Evolutionary conservation across 129 eudicot genomes (phyloP).

Genomic region (Centella asiatica): DNA sequence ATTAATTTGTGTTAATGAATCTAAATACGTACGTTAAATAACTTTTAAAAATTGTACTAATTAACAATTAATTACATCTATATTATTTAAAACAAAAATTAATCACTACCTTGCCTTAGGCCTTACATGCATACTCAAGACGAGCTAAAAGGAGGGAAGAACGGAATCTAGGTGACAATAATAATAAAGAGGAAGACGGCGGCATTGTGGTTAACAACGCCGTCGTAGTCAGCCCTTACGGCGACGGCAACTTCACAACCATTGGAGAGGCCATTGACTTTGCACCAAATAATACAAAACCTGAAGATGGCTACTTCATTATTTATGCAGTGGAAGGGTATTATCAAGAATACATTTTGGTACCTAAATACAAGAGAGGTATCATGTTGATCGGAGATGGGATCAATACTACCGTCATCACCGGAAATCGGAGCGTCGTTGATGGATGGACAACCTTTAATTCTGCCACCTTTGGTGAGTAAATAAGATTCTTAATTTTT

Average conservation of each 20-base stretch:
- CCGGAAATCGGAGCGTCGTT: constrained; percentile 1
- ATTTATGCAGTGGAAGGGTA: constrained; percentile 3
- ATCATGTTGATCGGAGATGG: constrained; percentile 11
- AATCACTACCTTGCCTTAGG: no score
- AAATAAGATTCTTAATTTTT: no score
- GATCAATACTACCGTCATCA: neutral
- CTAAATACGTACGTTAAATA: no score
- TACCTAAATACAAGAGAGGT: neutral
- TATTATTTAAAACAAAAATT: no score
- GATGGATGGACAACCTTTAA: constrained; percentile 3
- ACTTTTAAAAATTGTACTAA: no score
- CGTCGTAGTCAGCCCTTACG: neutral
- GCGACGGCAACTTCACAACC: constrained; percentile 5
- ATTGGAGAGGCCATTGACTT: constrained; percentile 2
- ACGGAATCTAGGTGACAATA: neutral
- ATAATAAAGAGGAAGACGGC: neutral
- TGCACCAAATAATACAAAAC: neutral
- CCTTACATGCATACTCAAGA: neutral
- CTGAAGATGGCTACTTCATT: constrained; percentile 10
- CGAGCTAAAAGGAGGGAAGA: neutral
- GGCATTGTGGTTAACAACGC: neutral
- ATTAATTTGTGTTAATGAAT: no score
- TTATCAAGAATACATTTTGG: constrained; percentile 1
- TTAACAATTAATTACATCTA: no score
- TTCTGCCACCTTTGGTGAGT: constrained; percentile 8